Base-by-base conservation (phyloP, 129 eudicot species). In the Erigeron canadensis region DNA sequence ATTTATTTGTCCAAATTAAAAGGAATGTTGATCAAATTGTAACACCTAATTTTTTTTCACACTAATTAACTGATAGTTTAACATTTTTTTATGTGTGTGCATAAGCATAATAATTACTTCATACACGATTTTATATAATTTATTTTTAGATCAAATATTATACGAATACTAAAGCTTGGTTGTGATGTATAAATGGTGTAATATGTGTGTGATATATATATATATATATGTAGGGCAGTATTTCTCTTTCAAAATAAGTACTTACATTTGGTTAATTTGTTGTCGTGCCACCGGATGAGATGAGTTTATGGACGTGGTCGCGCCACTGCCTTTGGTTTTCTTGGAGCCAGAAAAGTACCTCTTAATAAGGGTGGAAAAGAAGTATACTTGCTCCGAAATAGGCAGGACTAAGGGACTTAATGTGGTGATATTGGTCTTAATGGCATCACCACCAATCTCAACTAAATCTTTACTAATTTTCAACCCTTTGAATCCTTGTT, bases 351-450 rank as follows among this genome's bases (percentile, higher is more conserved):
- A 74, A 16, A 84, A 28, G 71, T 82, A 58, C 58, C 81, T 71
- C 76, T 80, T 81, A 7, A 89, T 42, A 0, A 89, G 82, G 10
- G 86, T 83, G 8, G 76, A 67, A 65, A 92, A 89, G 86, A 92
- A 92, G 55, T 79, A 70, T 18, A 88, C 73, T 44, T 89, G 98
- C 76, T 92, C 95, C 10, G 98, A 92, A 12, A 92, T 55, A 45
- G 98, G 98, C 9, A 92, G 88, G 45, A 92, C 98, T 45, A 92
- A 72, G 9, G 96, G 98, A 40, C 98, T 85, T 3, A 92, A 70
- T 1, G 98, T 92, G 18, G 98, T 92, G 63, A 92, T 81, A 86
- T 92, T 89, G 63, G 98, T 86, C 72, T 92, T 92, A 69, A 92
- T 74, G 6, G 96, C 96, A 10, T 89, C 95, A 0, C 89, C 98